A percentile compares a stretch with the other conserved stretches of the same genome.
These are phyloP conservation scores for Mesostigma viride DNA, from an alignment of 139 green algal genomes.

Conservation along the genomic window DNA sequence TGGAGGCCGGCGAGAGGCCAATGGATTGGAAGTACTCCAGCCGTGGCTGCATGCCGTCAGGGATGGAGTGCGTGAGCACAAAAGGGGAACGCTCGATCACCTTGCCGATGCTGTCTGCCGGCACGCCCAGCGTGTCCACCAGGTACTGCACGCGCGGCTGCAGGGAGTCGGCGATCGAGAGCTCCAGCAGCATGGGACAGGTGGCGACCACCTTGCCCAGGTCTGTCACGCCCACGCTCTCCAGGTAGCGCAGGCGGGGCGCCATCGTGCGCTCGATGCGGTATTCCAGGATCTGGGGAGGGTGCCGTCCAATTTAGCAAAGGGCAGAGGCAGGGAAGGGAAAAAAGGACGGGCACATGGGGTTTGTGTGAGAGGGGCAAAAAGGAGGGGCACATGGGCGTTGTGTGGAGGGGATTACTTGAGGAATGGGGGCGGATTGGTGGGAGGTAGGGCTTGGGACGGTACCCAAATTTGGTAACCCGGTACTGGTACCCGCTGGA, in stretches of 20 bases:
- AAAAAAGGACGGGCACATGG: too few relatives aligned
- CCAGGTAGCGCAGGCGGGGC: conserved; percentile 43
- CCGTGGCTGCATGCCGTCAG: conserved; percentile 39
- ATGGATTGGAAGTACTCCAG: conserved; percentile 36
- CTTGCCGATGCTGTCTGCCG: conserved; percentile 30
- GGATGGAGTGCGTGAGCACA: conserved; percentile 47
- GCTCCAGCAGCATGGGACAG: conserved; percentile 40
- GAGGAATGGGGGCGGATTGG: too few relatives aligned
- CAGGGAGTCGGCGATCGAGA: conserved; percentile 40
- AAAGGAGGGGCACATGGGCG: too few relatives aligned
- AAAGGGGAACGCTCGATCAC: conserved; percentile 39
- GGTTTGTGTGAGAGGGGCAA: too few relatives aligned
- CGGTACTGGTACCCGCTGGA: too few relatives aligned
- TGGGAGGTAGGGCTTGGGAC: too few relatives aligned
- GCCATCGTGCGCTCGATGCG: conserved; percentile 13
- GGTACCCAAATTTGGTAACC: too few relatives aligned
- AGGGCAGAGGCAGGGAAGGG: too few relatives aligned
- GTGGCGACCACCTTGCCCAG: conserved; percentile 36
- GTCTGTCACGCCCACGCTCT: conserved; percentile 35
- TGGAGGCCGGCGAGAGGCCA: conserved; percentile 26
- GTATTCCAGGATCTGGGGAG: conserved; percentile 17
- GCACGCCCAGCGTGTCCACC: conserved; percentile 10
- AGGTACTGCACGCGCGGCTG: conserved; percentile 40
- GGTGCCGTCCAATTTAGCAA: too few relatives aligned
- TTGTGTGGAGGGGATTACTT: too few relatives aligned